phyloP scores from a whole-genome alignment of 106 monocot species.

The Phalaenopsis equestris region DNA sequence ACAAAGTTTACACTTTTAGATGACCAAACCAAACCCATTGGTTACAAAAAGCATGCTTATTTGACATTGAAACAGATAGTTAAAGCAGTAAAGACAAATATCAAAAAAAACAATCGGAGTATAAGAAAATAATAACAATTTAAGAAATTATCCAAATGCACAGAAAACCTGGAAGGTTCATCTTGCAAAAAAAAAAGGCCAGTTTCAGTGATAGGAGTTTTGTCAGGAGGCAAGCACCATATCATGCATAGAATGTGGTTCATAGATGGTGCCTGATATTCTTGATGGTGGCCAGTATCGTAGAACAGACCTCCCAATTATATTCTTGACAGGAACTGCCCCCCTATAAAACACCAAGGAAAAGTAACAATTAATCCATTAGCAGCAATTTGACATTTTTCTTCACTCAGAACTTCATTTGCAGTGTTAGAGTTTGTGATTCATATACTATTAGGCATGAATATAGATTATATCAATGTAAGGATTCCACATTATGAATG shows the following conservation, averaged over 20 bases:
- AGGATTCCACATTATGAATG: background rate
- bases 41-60: background rate
- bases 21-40: background rate
- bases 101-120: background rate
- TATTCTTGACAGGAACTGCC: slow-evolving; percentile 74
- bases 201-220: background rate
- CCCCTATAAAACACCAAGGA: slow-evolving; percentile 52
- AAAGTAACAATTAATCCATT: background rate
- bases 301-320: slow-evolving; percentile 82
- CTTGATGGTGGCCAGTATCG: slow-evolving; percentile 93
- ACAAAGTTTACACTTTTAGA: background rate
- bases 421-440: too few species aligned
- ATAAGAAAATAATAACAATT: background rate
- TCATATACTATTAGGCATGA: too few species aligned
- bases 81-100: background rate
- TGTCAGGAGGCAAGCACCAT: slow-evolving; percentile 22
- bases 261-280: slow-evolving; percentile 69
- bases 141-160: background rate
- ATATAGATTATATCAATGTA: background rate
- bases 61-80: background rate
- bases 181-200: background rate
- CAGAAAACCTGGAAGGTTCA: slow-evolving; percentile 8
- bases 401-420: too few species aligned
- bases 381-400: too few species aligned
- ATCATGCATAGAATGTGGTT: slow-evolving; percentile 12